Conservation (phyloP, 257 asterid genomes). For the Verbena officinalis region DNA sequence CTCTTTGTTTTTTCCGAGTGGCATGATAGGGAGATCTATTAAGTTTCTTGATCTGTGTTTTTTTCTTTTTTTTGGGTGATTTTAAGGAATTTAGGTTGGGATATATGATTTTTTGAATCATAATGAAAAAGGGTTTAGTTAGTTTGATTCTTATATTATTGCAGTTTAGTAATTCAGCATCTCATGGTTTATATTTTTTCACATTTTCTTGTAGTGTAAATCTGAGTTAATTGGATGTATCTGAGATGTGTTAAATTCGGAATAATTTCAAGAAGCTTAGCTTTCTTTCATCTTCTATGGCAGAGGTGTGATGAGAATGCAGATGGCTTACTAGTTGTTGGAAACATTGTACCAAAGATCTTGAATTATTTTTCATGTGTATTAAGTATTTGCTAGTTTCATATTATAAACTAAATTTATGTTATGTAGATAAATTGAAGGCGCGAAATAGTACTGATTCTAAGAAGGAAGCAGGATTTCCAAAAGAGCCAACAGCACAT, state of each 20-base stretch:
- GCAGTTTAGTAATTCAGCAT: background rate
- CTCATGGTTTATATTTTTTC: background rate
- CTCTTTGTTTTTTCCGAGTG: slow-evolving; percentile 19
- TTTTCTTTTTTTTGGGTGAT: slow-evolving; percentile 11
- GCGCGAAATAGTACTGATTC: slow-evolving; percentile 61
- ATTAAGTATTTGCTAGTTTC: background rate
- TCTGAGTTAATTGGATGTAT: slow-evolving; percentile 2
- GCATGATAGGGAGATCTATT: slow-evolving; percentile 32
- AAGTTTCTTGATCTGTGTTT: slow-evolving; percentile 37
- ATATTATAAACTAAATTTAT: background rate
- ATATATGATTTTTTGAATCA: background rate
- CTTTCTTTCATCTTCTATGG: background rate
- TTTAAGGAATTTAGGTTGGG: slow-evolving; percentile 16
- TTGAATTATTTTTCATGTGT: background rate
- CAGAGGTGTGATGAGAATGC: slow-evolving; percentile 2
- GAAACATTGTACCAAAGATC: background rate
- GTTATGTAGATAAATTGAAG: slow-evolving; percentile 61
- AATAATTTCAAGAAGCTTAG: background rate
- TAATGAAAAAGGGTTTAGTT: background rate
- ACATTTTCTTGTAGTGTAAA: slow-evolving; percentile 3
- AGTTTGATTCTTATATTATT: slow-evolving; percentile 4
- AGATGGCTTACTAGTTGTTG: slow-evolving; percentile 15
- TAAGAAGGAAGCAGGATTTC: slow-evolving; percentile 62
- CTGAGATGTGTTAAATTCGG: background rate
- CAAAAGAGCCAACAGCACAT: slow-evolving; percentile 73